These are phyloP conservation scores for Verbascum thapsus DNA, from an alignment of 257 asterid species.

Conservation along the genomic window DNA sequence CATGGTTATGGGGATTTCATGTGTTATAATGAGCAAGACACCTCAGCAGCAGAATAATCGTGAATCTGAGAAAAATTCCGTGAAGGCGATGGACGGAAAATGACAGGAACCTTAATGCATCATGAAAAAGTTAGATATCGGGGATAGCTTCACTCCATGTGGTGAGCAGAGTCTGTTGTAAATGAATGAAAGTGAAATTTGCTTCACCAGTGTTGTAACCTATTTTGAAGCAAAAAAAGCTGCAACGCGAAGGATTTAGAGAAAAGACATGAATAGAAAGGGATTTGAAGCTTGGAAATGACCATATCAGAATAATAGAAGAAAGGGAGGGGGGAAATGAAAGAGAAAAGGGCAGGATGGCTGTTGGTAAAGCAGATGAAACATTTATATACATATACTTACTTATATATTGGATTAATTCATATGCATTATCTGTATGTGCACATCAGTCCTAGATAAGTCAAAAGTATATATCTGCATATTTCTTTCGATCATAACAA, in stretches of 20 bases:
- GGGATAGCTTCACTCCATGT: conserved; percentile 35
- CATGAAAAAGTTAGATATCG: conserved; percentile 38
- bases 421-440: too few species aligned
- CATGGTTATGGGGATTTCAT: conserved; percentile 33
- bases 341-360: conserved; percentile 95
- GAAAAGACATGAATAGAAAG: conserved; percentile 42
- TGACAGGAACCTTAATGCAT: conserved; percentile 32
- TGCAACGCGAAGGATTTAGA: conserved; percentile 40
- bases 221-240: conserved; percentile 36
- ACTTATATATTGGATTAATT: too few species aligned
- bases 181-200: conserved; percentile 45
- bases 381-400: too few species aligned
- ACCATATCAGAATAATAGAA: conserved; percentile 57
- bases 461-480: too few species aligned
- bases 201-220: conserved; percentile 42
- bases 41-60: conserved; percentile 35
- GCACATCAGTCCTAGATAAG: too few species aligned
- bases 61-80: conserved; percentile 23
- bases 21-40: conserved; percentile 28
- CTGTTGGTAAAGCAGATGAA: conserved; percentile 55
- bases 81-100: conserved; percentile 27
- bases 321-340: conserved; percentile 94
- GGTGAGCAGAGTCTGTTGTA: conserved; percentile 33
- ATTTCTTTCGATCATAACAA: too few species aligned
- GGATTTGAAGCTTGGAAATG: conserved; percentile 57